Conservation (phyloP, 768 basidiomycete species). For the Dentipellis sp. region DNA sequence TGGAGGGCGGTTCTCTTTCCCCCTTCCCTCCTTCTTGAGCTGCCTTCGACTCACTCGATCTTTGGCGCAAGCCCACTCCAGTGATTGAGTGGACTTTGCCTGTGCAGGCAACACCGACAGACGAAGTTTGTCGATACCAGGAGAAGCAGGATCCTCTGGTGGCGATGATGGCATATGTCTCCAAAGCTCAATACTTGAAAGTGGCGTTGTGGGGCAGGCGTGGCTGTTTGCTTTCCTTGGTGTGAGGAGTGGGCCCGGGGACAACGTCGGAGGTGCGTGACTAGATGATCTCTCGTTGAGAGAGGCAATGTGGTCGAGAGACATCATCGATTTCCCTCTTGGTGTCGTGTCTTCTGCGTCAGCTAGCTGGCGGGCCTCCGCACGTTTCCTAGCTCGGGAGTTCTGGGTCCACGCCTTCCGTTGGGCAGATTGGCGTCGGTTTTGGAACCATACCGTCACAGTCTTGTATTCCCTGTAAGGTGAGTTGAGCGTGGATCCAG, state of each 20-base stretch:
- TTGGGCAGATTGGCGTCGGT: constrained; percentile 13
- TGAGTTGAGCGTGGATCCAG: neutral
- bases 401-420: constrained; percentile 13
- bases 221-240: constrained; percentile 10
- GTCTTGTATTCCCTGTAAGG: constrained; percentile 9
- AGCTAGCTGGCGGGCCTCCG: constrained; percentile 3
- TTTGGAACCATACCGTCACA: constrained; percentile 14
- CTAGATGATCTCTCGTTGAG: constrained; percentile 33
- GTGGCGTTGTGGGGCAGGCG: constrained; percentile 1
- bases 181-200: constrained; percentile 16
- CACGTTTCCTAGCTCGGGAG: constrained; percentile 11
- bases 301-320: constrained; percentile 52
- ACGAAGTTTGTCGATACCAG: constrained; percentile 35
- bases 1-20: constrained; percentile 18
- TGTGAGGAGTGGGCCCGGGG: constrained; percentile 10
- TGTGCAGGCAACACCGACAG: constrained; percentile 33
- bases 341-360: constrained; percentile 11
- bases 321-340: constrained; percentile 17
- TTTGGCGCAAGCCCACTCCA: constrained; percentile 70
- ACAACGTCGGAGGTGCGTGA: neutral
- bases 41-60: constrained; percentile 22
- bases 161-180: constrained; percentile 55
- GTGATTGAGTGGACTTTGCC: constrained; percentile 37
- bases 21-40: neutral
- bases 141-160: constrained; percentile 42